Conservation (phyloP, 257 asterid genomes). For the Nicotiana tabacum region DNA sequence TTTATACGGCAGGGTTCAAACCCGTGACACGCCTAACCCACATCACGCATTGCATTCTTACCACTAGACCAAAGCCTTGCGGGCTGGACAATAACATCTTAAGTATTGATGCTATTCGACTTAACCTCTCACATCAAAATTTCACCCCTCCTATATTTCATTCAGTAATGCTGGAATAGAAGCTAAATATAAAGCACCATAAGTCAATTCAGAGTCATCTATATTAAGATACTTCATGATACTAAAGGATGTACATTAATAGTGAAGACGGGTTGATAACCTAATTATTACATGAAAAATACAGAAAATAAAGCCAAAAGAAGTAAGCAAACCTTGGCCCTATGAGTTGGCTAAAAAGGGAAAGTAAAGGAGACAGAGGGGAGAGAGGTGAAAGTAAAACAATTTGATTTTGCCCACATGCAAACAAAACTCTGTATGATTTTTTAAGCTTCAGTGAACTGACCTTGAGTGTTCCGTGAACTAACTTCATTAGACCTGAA, state of each 20-base stretch:
- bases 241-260: neutral
- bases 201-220: neutral
- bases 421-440: neutral
- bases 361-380: neutral
- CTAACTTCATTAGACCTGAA: slow-evolving; percentile 71
- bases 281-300: neutral
- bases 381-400: neutral
- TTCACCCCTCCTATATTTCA: neutral
- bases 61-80: neutral
- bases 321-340: neutral
- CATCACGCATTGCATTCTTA: neutral
- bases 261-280: neutral
- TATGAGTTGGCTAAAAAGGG: neutral
- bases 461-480: slow-evolving; percentile 84
- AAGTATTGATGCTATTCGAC: neutral
- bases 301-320: neutral
- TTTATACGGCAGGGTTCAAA: neutral
- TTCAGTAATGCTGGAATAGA: neutral
- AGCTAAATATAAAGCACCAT: neutral
- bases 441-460: slow-evolving; percentile 13
- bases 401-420: neutral
- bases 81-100: neutral
- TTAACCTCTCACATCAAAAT: slow-evolving; percentile 1
- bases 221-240: neutral
- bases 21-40: neutral